phyloP scores from a whole-genome alignment of 805 yeast genomes.

The Teunomyces atbi region DNA sequence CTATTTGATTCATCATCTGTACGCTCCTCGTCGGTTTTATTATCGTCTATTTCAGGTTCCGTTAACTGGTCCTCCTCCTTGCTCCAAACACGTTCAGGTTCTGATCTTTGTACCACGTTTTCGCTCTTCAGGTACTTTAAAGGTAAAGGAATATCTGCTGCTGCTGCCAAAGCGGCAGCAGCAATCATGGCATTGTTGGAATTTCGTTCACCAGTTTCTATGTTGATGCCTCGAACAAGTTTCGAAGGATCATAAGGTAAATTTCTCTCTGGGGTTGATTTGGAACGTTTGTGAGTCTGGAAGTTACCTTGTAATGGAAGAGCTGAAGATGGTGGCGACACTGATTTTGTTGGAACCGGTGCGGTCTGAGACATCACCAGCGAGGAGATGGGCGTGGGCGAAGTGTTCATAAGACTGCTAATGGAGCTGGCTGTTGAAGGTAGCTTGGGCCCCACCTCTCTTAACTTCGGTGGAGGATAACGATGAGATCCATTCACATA shows the following conservation, averaged over 20 bases:
- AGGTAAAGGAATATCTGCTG: slow-evolving; percentile 75
- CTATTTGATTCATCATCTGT: slow-evolving; percentile 7
- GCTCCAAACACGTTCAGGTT: not conserved
- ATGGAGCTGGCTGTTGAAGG: slow-evolving; percentile 9
- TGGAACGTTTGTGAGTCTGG: slow-evolving; percentile 23
- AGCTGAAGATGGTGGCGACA: slow-evolving; percentile 8
- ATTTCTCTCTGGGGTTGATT: slow-evolving; percentile 17
- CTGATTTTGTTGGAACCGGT: slow-evolving; percentile 6
- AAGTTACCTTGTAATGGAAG: slow-evolving; percentile 20
- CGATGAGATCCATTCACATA: not conserved
- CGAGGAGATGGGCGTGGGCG: slow-evolving; percentile 6
- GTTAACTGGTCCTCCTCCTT: slow-evolving; percentile 13
- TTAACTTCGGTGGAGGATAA: not conserved
- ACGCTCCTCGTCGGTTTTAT: slow-evolving; percentile 25
- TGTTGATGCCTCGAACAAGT: slow-evolving; percentile 30
- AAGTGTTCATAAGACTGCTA: slow-evolving; percentile 13
- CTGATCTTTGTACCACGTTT: slow-evolving; percentile 2
- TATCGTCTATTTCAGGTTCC: slow-evolving; percentile 23
- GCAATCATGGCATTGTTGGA: slow-evolving; percentile 63
- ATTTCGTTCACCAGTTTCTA: slow-evolving; percentile 32
- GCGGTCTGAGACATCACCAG: not conserved
- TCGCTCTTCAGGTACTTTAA: slow-evolving; percentile 17
- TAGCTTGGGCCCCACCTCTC: not conserved
- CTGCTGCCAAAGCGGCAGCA: slow-evolving; percentile 81
- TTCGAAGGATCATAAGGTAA: not conserved